Evolutionary conservation across 169 alveolate genomes (phyloP), one percentile per base, ranked within the genome.

Genomic region (Plasmodium knowlesi): DNA sequence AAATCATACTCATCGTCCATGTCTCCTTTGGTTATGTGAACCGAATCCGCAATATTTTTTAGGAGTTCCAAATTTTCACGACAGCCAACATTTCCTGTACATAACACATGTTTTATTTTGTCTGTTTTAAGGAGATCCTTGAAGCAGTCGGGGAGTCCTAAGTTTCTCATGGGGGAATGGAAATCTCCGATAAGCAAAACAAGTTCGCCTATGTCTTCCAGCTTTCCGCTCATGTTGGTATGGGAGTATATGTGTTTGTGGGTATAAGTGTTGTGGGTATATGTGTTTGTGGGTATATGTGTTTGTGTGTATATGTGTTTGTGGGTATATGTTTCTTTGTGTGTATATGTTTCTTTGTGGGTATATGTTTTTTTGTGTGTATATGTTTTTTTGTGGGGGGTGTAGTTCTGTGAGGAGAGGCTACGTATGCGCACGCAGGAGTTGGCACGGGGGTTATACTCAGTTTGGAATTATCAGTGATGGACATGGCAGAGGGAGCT

Each of bases 51-150:
- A 80, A 96, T 96, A 30, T 95, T 95, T 93, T 88, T 89, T 53
- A 96, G 95, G 8, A 94, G 82, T 46, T 95, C 98, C 86, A 91
- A 46, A 93, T 95, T 95, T 50, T 94, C 96, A 28, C 92, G 84
- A 37, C 96, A 95, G 22, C 98, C 98, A 32, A 96, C 96, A 91
- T 96, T 96, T 3, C 98, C 98, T 14, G 98, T 96, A 74, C 98
- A 96, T 61, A 96, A 54, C 2, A 96, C 97, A 81, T 94, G 96
- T 43, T 95, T 95, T 16, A 96, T 96, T 83, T 96, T 96, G 86
- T 96, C 97, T 14, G 97, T 96, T 71, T 95, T 96, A 34, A 96
- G 94, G 61, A 96, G 96, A 70, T 95, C 96, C 30, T 94, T 89
- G 84, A 96, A 96, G 73, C 97, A 95, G 43, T 94, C 96, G 2